Percentiles rank a stretch among this genome's conserved stretches.
Conservation (phyloP, 768 basidiomycete species). For the Auricularia sp. region DNA sequence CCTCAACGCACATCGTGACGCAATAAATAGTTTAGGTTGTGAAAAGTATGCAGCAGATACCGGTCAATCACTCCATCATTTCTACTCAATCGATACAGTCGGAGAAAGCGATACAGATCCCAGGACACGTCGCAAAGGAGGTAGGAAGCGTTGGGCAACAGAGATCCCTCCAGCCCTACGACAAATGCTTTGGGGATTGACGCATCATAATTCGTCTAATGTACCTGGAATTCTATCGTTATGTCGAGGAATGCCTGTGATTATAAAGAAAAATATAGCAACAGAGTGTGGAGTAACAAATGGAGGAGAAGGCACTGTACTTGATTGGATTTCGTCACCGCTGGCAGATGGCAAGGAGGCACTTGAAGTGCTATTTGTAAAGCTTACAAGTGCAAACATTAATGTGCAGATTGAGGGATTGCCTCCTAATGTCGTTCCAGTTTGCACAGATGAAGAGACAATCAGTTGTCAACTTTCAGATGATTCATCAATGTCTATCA, state of each 20-base stretch:
- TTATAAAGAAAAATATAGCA: conserved; percentile 24
- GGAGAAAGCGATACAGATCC: background rate
- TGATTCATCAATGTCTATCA: conserved; percentile 12
- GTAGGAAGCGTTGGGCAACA: background rate
- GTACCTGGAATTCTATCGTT: conserved; percentile 20
- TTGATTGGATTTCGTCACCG: conserved; percentile 17
- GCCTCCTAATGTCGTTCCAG: conserved; percentile 23
- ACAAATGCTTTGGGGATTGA: background rate
- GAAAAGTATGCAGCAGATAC: too few relatives aligned
- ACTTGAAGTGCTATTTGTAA: conserved; percentile 24
- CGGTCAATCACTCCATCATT: too few relatives aligned
- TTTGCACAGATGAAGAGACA: conserved; percentile 4
- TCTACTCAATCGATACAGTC: background rate
- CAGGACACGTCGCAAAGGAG: background rate
- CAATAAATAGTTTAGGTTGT: background rate
- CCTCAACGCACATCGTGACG: background rate
- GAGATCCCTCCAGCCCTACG: background rate
- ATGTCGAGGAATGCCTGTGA: conserved; percentile 26
- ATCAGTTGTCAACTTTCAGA: conserved; percentile 11
- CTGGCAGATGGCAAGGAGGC: conserved; percentile 10
- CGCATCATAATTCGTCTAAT: conserved; percentile 13
- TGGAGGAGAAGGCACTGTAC: conserved; percentile 23
- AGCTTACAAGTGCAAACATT: conserved; percentile 18
- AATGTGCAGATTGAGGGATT: conserved; percentile 17
- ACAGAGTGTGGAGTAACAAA: conserved; percentile 29